These are phyloP conservation scores for Nicotiana obtusifolia DNA, from an alignment of 257 asterid species.

Conservation along the genomic window DNA sequence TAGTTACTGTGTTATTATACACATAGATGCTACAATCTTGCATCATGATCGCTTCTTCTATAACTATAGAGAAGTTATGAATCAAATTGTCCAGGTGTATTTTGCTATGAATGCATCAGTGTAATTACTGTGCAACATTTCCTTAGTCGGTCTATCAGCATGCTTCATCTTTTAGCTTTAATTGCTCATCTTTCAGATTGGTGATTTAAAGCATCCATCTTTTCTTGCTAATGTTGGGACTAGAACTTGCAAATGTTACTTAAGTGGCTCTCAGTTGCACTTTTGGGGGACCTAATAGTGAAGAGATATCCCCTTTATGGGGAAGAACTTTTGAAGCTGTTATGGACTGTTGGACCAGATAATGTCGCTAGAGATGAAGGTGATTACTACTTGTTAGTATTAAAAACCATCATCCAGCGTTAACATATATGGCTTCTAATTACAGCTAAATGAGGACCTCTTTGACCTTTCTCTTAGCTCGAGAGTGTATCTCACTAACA, in stretches of 20 bases:
- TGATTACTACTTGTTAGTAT: constrained; percentile 38
- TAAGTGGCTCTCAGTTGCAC: constrained; percentile 19
- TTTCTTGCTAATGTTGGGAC: constrained; percentile 27
- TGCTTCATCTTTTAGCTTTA: too few relatives aligned
- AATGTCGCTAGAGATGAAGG: constrained; percentile 41
- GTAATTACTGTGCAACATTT: constrained; percentile 14
- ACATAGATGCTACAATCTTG: not conserved
- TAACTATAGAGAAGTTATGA: too few relatives aligned
- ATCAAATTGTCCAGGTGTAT: not conserved
- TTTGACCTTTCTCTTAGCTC: not conserved
- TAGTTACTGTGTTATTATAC: not conserved
- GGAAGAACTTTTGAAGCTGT: constrained; percentile 29
- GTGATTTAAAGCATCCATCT: too few relatives aligned
- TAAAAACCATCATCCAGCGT: not conserved
- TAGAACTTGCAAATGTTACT: constrained; percentile 42
- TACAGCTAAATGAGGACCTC: not conserved
- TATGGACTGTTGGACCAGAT: constrained; percentile 50
- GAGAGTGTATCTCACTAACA: not conserved
- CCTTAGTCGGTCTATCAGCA: constrained; percentile 6
- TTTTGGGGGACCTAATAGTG: constrained; percentile 45
- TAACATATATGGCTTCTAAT: not conserved
- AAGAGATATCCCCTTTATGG: constrained; percentile 24
- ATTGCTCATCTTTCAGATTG: too few relatives aligned
- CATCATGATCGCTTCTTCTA: too few relatives aligned
- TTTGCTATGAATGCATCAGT: too few relatives aligned